A percentile compares a stretch with the other conserved stretches of the same genome.
Evolutionary conservation across 179 eudicot genomes (phyloP).

Genomic region (Beta macrorhiza): DNA sequence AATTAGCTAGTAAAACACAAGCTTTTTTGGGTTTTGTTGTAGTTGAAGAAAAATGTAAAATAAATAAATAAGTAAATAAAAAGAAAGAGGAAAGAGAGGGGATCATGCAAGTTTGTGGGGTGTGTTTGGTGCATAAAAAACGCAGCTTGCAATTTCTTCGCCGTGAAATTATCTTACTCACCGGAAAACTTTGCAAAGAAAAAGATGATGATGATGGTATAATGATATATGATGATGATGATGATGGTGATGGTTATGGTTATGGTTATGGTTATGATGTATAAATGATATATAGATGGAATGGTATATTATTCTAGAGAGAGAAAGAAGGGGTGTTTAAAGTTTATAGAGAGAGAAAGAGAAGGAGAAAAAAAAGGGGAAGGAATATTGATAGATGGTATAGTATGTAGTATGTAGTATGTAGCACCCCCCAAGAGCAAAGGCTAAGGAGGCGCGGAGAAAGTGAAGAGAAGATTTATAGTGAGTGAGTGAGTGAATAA

Average conservation of each 20-base stretch:
- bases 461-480: slow-evolving; percentile 30
- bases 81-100: slow-evolving; percentile 16
- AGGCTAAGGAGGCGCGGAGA: slow-evolving; percentile 77
- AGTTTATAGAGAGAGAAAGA: slow-evolving; percentile 26
- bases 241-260: neutral
- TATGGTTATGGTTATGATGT: neutral
- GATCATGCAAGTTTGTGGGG: slow-evolving; percentile 39
- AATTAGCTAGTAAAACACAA: neutral
- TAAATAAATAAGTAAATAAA: neutral
- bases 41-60: neutral
- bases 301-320: neutral
- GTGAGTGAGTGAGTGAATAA: neutral
- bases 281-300: no score
- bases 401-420: neutral
- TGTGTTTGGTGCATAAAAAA: slow-evolving; percentile 25
- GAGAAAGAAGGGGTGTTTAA: neutral
- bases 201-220: slow-evolving; percentile 24
- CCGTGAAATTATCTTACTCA: slow-evolving; percentile 16
- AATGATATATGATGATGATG: neutral
- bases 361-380: slow-evolving; percentile 22
- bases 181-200: slow-evolving; percentile 29
- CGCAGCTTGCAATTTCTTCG: slow-evolving; percentile 5
- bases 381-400: slow-evolving; percentile 9
- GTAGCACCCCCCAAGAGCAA: slow-evolving; percentile 55
- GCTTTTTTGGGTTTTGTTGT: neutral